Base-by-base conservation (phyloP, 352 stramenopile genomes). In the Phytophthora pluvialis region DNA sequence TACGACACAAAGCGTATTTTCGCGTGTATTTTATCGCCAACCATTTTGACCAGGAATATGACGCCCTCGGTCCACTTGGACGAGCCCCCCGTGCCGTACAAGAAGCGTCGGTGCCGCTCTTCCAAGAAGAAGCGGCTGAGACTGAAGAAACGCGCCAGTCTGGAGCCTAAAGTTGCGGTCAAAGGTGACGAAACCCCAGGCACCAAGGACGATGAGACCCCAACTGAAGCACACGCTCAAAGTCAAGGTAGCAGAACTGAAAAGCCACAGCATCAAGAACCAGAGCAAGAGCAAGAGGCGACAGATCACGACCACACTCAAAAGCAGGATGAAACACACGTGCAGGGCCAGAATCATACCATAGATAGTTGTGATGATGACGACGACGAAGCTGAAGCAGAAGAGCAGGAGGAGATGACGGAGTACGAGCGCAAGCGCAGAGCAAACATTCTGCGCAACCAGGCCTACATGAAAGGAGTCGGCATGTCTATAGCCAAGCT, bases 381-480 rank as follows among this genome's bases (percentile, higher is more conserved):
- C 16, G 12, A 38, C 6, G 12, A 45, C 12, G 8, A 15, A 16
- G 8, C 10, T 33, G 40, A 52, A 26, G 21, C 21, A 21, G 29
- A 35, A 21, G 25, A 50, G 25, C 15, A 45, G 11, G 13, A 39
- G 11, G 35, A 54, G 15, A 67, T 86, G 73, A 66, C 70, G 10
- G 83, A 84, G 45, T 94, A 92, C 48, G 83, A 94, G 67, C 72
- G 73, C 64, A 88, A 84, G 61, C 78, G 81, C 0, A 67, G 80
- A 9, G 83, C 76, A 45, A 92, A 92, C 64, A 92, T 93, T 59
- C 70, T 88, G 59, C 82, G 83, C 32, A 91, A 93, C 47, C 56
- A 89, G 44, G 77, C 85, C 25, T 88, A 91, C 51, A 88, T 92
- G 81, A 59, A 72, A 38, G 71, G 70, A 18, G 83, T 91, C 61